Conservation (phyloP, 306 rosid genomes). For the Cucurbita pepo region DNA sequence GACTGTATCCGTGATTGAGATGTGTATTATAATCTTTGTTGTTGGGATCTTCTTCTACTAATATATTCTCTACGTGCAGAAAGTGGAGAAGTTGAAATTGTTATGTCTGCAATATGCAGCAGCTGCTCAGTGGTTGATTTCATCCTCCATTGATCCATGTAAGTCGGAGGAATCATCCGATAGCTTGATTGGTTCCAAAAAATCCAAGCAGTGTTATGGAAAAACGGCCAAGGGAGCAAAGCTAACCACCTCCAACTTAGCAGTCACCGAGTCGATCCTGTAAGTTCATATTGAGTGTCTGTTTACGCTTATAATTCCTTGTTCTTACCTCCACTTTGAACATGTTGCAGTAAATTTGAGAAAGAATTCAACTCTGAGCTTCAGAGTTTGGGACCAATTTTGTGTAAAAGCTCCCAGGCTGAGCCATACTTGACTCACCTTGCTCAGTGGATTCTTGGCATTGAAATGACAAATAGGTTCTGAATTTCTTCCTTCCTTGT, state of each 20-base stretch:
- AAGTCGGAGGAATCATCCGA: conserved; percentile 29
- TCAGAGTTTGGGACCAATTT: conserved; percentile 60
- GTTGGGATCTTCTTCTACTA: not conserved
- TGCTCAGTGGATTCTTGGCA: conserved; percentile 70
- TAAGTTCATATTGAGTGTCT: conserved; percentile 22
- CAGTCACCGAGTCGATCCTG: conserved; percentile 64
- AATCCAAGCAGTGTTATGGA: conserved; percentile 33
- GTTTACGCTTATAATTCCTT: not conserved
- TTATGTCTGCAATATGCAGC: conserved; percentile 88
- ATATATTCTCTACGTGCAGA: conserved; percentile 37
- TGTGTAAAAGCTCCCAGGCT: conserved; percentile 68
- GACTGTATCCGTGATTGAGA: not conserved
- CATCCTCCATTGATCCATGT: conserved; percentile 48
- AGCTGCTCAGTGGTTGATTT: conserved; percentile 80
- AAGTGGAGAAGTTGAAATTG: conserved; percentile 67
- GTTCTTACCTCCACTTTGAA: not conserved
- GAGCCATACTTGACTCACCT: conserved; percentile 83
- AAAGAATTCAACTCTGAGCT: conserved; percentile 75
- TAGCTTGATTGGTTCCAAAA: conserved; percentile 19
- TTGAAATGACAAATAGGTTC: conserved; percentile 32
- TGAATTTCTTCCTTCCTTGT: conserved; percentile 1
- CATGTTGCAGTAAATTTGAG: conserved; percentile 61
- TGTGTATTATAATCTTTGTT: not conserved
- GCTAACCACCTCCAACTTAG: conserved; percentile 37
- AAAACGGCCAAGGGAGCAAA: conserved; percentile 32